Base-by-base conservation (phyloP, 2,329 filamentous ascomycete genomes). In the Trichoderma lentiforme region DNA sequence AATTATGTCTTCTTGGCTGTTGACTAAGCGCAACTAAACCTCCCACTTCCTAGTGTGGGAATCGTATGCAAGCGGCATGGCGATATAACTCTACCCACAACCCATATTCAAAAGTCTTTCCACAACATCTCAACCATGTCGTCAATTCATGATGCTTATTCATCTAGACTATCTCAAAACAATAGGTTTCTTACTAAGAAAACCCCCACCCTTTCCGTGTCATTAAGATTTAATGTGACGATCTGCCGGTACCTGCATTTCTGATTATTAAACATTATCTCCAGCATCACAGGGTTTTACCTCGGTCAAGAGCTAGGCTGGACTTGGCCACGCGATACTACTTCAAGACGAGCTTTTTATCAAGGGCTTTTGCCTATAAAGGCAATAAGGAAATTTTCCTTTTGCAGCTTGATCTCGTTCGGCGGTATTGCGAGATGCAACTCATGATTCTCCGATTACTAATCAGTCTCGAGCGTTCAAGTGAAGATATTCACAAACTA, bases 251-350 rank as follows among this genome's bases (percentile, higher is more conserved):
- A 58, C 64, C 64, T 67, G 64, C 64, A 67, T 57, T 34, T n/a
- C 32, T 56, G 64, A 67, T 67, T 58, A 67, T 58, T 67, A 67
- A 67, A 67, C 64, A 67, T n/a, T n/a, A n/a, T n/a, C n/a, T n/a
- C n/a, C n/a, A 39, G 64, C 11, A 43, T 57, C 47, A 8, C 51
- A 14, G 11, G 32, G 11, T 26, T 39, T 39, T 64, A 26, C 24
- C n/a, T 53, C 47, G 21, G 43, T 2, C 34, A 28, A 43, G 24
- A 24, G 14, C n/a, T 28, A 51, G 62, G 6, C 30, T 26, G 39
- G 3, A 34, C 62, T 51, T 51, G 26, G 39, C 26, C 30, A 24
- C 32, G 43, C 47, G 30, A 34, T n/a, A 57, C 47, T 34, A 57
- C 43, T 36, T n/a, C 15, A 39, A 53, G 26, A 53, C 21, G 14